Evolutionary conservation across 805 yeast species (phyloP), one percentile per base, ranked within the genome.

Genomic region (Candida bentonensis): DNA sequence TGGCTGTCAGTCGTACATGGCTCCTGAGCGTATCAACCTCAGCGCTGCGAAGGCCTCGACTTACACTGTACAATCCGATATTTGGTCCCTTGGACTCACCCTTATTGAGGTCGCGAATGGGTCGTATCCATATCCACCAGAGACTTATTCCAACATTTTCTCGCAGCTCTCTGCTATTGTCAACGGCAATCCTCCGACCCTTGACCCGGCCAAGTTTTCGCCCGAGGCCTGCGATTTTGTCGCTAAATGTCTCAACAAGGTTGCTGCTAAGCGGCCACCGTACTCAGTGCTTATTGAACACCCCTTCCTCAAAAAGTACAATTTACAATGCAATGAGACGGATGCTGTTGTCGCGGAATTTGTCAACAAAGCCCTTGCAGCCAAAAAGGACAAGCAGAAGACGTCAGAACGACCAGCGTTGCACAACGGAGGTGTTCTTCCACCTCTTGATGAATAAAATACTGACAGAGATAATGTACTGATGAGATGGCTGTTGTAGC

Each of bases 1-100:
- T 51, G 98, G 98, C 3, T 89, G 98, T 63, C 98, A 92, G 64
- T 82, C 95, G 1, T 89, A 89, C 62, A 92, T 92, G 97, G 97
- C 97, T 1, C 98, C 98, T 1, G 98, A 89, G 60, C 74, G 98
- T 57, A 92, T 92, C 53, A 51, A 53, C 46, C 53, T 52, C 15
- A 50, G 50, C n/a, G 52, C 54, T 9, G 46, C 87, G 1, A 87
- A 82, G 56, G 88, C 78, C 51, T 69, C 75, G 5, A 76, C 92
- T 0, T 89, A 89, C 62, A 78, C 96, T 1, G 95, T 87, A 2
- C 96, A 89, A 57, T 80, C 94, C 7, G 98, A 89, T 63, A 77
- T 89, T 48, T 89, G 98, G 98, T 86, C 96, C 0, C 64, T 89
- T 39, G 98, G 97, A 0, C 68, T 89, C 46, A 76, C 88, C 17